Evolutionary conservation across 495 filamentous ascomycete genomes (phyloP), one percentile per base, ranked within the genome.

Genomic region (Cercophora scortea): DNA sequence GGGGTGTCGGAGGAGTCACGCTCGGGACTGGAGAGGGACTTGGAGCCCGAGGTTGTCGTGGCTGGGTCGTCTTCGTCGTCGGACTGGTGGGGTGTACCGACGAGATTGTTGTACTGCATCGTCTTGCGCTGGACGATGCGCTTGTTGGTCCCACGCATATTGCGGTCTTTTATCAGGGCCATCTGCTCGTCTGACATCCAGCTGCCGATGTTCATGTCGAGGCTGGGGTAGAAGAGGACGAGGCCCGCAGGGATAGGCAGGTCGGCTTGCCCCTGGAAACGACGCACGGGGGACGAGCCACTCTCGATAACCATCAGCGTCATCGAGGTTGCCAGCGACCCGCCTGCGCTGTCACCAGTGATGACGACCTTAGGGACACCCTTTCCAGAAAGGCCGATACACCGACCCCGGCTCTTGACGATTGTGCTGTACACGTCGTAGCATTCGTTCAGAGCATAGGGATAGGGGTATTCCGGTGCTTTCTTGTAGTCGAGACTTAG

Each of bases 101-200:
- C 75, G 7, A 79, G 54, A 47, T 76, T 59, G 43, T 71, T 75
- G 60, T 81, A 81, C 60, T 80, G 76, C 66, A 72, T 84, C 43
- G 80, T 88, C 69, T 97, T 96, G 49, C 85, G 78, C 16, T 80
- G 77, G 6, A 96, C 64, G 47, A 97, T 80, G 42, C 79, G 75
- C 51, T 77, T 78, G 61, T 96, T 96, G 2, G 83, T 88, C 53
- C 82, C 83, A 3, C 91, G 81, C 51, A 79, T 82, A 49, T 81
- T 77, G 40, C 88, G 84, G 52, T 96, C 90, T 55, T 91, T 85
- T 49, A 98, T 96, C 39, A 97, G 71, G 0, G 88, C 78, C 89
- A 96, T 93, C 63, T 97, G 91, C 64, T 97, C 93, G 59, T 98
- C 94, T 0, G 86, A 89, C 90, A 98, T 96, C 93, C 93, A 98